Conservation (phyloP, 768 basidiomycete genomes). For the Paxillus rubicundulus region DNA sequence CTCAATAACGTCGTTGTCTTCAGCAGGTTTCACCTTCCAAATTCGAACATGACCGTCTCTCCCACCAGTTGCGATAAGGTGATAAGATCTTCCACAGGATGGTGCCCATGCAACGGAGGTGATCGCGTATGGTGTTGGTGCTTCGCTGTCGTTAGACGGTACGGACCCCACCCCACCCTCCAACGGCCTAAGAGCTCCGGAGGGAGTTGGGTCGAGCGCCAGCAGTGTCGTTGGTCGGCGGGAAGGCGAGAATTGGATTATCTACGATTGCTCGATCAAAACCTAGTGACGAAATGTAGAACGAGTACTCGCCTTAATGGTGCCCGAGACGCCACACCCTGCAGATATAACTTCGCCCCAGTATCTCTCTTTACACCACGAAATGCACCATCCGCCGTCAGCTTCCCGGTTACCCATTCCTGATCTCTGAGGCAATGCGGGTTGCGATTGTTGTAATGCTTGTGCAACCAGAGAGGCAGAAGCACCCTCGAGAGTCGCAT, state of each 20-base stretch:
- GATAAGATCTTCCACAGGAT: slow-evolving; percentile 89
- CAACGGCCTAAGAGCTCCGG: slow-evolving; percentile 11
- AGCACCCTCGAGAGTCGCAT: slow-evolving; percentile 51
- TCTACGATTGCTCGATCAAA: slow-evolving; percentile 38
- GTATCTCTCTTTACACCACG: slow-evolving; percentile 95
- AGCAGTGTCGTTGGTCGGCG: slow-evolving; percentile 66
- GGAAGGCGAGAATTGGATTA: slow-evolving; percentile 70
- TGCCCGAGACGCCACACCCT: slow-evolving; percentile 65
- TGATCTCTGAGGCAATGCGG: slow-evolving; percentile 34
- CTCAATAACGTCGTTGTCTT: slow-evolving; percentile 45
- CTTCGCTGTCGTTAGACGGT: slow-evolving; percentile 31
- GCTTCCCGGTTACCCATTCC: slow-evolving; percentile 71
- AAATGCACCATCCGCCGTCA: slow-evolving; percentile 89
- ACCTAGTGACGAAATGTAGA: not conserved
- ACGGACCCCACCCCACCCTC: slow-evolving; percentile 23
- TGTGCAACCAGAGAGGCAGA: slow-evolving; percentile 61
- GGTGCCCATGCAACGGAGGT: slow-evolving; percentile 93
- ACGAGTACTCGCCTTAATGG: slow-evolving; percentile 61
- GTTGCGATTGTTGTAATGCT: slow-evolving; percentile 54
- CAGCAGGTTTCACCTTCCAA: slow-evolving; percentile 75
- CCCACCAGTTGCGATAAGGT: slow-evolving; percentile 87
- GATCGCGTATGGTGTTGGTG: slow-evolving; percentile 56
- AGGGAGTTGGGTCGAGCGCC: slow-evolving; percentile 46
- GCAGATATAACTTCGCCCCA: slow-evolving; percentile 92
- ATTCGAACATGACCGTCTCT: slow-evolving; percentile 88